These are phyloP conservation scores for Malus hybrid DNA, from an alignment of 331 rosid species.

Conservation along the genomic window DNA sequence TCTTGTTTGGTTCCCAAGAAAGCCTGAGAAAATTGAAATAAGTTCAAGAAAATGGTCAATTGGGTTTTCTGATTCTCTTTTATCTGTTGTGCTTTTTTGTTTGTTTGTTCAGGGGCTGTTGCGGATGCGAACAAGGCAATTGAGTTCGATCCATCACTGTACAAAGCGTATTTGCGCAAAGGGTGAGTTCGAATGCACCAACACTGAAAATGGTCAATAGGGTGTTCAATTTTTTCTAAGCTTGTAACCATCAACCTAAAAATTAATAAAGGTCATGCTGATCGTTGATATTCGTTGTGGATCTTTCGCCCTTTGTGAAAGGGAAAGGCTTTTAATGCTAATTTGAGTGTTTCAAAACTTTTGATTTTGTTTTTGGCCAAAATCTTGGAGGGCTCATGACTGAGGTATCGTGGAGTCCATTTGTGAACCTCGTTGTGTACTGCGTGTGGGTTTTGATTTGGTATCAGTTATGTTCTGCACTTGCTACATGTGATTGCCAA, in stretches of 20 bases:
- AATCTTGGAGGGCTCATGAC: background rate
- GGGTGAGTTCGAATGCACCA: conserved; percentile 38
- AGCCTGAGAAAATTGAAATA: background rate
- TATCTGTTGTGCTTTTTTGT: background rate
- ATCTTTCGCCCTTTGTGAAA: background rate
- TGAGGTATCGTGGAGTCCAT: background rate
- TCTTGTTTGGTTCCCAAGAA: background rate
- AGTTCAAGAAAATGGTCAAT: background rate
- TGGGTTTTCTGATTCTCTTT: background rate
- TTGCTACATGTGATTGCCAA: background rate
- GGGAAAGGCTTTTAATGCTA: background rate
- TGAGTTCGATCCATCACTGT: conserved; percentile 42
- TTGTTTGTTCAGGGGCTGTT: conserved; percentile 52
- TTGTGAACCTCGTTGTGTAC: background rate
- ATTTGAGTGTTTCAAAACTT: background rate
- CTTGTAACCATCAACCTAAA: background rate
- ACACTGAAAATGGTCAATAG: background rate
- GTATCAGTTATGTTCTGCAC: background rate
- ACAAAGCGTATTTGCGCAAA: conserved; percentile 70
- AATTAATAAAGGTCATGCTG: background rate
- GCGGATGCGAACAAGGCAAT: conserved; percentile 79
- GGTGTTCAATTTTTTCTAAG: background rate
- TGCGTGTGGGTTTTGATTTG: background rate
- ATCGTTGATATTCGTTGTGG: background rate
- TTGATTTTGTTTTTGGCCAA: background rate